Evolutionary conservation across 148 eudicot species (phyloP), one percentile per base, ranked within the genome.

Genomic region (Diospyros kaki): DNA sequence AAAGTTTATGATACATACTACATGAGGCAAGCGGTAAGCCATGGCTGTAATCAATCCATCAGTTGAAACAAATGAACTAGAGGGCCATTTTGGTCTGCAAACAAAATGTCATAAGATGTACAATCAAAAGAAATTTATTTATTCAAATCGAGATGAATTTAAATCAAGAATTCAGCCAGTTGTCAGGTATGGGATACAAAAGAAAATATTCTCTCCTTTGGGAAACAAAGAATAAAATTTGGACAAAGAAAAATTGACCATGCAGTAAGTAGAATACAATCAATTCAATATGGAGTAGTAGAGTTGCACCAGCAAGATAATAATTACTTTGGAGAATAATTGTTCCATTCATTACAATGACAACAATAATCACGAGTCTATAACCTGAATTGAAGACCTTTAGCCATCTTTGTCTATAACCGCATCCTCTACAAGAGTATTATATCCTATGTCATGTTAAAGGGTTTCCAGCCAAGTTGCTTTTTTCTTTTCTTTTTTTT

Each of bases 11-110:
- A 77, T 74, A 79, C 94, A 66, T 90, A 95, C 99, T 74, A 95
- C 99, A 82, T 95, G 97, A 86, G 99, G 99, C 78, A 90, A 84
- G 78, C 99, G 99, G 80, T 90, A 95, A 67, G 99, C 96, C 99
- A 95, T 95, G 77, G 99, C 97, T 43, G 99, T 95, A 66, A 95
- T 78, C 86, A 95, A 75, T 75, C 97, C 97, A 82, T 95, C 99
- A 46, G 97, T 86, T 72, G 97, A 80, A 78, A 87, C 93, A 87
- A 95, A 95, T 69, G 99, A 92, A 73, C 97, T 83, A 67, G 96
- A 83, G 66, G 99, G 99, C 99, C 99, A 92, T 85, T 95, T 95
- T 54, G 99, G 97, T 89, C 97, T 95, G 93, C 76, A 84, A 69
- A 77, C 42, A 58, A 40, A 72, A 58, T 44, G 2, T 64, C 3